phyloP scores from a whole-genome alignment of 441 rosid genomes.

The Pelargonium fulgidum region DNA sequence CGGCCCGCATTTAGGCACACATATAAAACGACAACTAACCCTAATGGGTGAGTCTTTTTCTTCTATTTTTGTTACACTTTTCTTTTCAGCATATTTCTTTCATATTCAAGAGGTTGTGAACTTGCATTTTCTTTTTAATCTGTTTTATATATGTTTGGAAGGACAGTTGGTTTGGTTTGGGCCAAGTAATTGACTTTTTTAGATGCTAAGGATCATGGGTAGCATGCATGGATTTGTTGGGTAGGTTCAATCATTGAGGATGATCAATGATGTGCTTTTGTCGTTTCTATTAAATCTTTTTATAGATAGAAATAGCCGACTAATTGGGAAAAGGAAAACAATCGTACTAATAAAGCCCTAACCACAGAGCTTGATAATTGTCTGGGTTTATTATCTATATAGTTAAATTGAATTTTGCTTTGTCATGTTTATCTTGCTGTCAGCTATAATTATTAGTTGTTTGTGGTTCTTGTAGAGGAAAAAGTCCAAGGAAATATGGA shows the following conservation, averaged over 20 bases:
- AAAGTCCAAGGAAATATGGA: slow-evolving; percentile 65
- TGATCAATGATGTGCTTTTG: too few species aligned
- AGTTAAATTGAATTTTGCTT: not conserved
- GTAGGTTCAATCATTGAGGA: too few species aligned
- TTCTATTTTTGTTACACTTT: slow-evolving; percentile 13
- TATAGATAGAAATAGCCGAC: not conserved
- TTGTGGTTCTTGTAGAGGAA: not conserved
- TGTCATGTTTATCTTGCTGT: not conserved
- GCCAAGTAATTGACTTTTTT: not conserved
- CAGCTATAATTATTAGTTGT: not conserved
- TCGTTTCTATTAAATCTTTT: not conserved
- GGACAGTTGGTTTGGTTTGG: not conserved
- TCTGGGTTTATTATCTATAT: not conserved
- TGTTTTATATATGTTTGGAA: not conserved
- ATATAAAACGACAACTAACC: slow-evolving; percentile 8
- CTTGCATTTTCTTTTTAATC: not conserved
- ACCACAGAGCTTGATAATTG: not conserved
- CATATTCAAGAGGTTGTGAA: not conserved
- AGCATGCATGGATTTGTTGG: not conserved
- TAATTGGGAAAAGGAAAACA: not conserved
- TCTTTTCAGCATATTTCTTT: not conserved
- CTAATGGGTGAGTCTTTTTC: slow-evolving; percentile 11
- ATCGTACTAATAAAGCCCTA: not conserved
- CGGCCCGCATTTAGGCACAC: slow-evolving; percentile 91
- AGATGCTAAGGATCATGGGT: not conserved